Percentiles rank a stretch among this genome's conserved stretches.
phyloP scores from a whole-genome alignment of 2,329 filamentous ascomycete genomes.

The Penicillium sumatraense region DNA sequence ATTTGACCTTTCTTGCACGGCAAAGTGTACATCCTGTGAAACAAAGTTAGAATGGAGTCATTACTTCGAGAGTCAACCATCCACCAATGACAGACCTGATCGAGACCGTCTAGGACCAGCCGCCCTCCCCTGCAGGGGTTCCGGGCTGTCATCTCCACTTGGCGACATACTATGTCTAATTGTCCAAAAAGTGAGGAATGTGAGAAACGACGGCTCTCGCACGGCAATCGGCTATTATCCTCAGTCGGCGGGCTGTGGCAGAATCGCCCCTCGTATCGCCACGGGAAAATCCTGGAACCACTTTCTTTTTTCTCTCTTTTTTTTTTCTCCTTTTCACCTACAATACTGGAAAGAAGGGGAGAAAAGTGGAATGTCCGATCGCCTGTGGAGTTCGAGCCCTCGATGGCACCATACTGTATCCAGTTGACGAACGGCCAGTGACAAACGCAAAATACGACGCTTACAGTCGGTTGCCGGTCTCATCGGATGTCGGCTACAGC shows the following conservation, averaged over 20 bases:
- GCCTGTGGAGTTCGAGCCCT: not conserved
- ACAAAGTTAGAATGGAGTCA: not conserved
- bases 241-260: constrained; percentile 15
- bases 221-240: constrained; percentile 13
- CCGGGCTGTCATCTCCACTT: constrained; percentile 12
- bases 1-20: constrained; percentile 23
- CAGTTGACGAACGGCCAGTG: constrained; percentile 10
- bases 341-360: too few relatives aligned
- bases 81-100: constrained; percentile 16
- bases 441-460: not conserved
- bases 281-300: not conserved
- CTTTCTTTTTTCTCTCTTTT: not conserved
- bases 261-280: constrained; percentile 4
- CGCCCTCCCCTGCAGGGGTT: not conserved
- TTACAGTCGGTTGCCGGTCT: constrained; percentile 11
- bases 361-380: not conserved
- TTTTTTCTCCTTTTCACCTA: not conserved
- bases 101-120: constrained; percentile 15
- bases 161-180: constrained; percentile 16
- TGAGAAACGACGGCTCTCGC: constrained; percentile 16
- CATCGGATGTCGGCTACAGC: constrained; percentile 16
- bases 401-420: constrained; percentile 9
- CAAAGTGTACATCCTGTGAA: constrained; percentile 19
- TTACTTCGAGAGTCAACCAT: not conserved
- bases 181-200: not conserved